Evolutionary conservation across 2,329 filamentous ascomycete species (phyloP).

Genomic region (Pleoardoris graminearum): DNA sequence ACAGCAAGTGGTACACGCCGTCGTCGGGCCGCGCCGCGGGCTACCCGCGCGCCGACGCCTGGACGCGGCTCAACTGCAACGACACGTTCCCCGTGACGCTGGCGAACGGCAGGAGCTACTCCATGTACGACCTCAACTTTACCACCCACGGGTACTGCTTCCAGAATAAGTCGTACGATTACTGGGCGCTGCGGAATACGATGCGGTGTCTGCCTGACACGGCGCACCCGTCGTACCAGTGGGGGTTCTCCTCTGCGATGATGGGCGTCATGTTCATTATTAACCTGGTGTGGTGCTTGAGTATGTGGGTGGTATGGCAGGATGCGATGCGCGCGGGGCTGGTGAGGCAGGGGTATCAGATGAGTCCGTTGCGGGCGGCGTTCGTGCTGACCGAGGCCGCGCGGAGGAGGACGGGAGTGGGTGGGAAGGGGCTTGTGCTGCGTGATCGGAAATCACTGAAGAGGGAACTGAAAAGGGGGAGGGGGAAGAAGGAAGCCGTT

Average conservation of each 20-base stretch:
- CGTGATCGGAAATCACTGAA: slow-evolving; percentile 21
- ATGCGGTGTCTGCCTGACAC: slow-evolving; percentile 36
- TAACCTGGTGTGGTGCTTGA: slow-evolving; percentile 35
- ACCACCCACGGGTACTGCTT: not conserved
- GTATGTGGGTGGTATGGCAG: slow-evolving; percentile 43
- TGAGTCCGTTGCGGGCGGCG: slow-evolving; percentile 39
- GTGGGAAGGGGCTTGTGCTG: slow-evolving; percentile 21
- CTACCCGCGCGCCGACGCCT: not conserved
- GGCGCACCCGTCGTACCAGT: slow-evolving; percentile 32
- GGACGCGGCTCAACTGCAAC: slow-evolving; percentile 10
- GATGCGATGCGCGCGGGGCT: slow-evolving; percentile 35
- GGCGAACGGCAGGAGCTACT: slow-evolving; percentile 16
- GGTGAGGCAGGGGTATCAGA: slow-evolving; percentile 30
- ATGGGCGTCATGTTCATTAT: slow-evolving; percentile 36
- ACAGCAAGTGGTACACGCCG: not conserved
- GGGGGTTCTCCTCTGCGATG: slow-evolving; percentile 45
- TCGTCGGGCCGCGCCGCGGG: not conserved
- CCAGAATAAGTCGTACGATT: not conserved
- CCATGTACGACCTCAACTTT: slow-evolving; percentile 15
- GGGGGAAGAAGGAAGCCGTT: slow-evolving; percentile 15
- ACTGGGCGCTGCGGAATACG: slow-evolving; percentile 8
- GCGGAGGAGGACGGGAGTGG: slow-evolving; percentile 25
- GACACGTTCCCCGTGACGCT: slow-evolving; percentile 16
- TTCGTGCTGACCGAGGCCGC: slow-evolving; percentile 33
- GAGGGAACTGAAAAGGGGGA: slow-evolving; percentile 23